Evolutionary conservation across 345 rosid genomes (phyloP).

Genomic region (Corymbia maculata): DNA sequence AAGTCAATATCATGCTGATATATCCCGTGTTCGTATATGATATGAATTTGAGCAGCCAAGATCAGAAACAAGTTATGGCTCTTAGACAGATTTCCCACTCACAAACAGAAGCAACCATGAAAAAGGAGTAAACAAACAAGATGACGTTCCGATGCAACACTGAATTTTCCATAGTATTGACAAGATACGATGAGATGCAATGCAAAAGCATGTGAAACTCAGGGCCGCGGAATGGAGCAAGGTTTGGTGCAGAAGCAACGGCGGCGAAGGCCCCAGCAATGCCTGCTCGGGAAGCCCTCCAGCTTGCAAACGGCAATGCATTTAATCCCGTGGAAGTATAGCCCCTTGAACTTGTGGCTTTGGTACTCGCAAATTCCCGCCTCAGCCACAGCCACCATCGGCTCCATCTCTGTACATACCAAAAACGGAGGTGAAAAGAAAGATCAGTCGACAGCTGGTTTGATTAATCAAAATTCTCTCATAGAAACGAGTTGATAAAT

Average conservation of each 20-base stretch:
- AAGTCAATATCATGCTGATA: not conserved
- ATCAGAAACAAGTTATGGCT: not conserved
- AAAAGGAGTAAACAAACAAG: not conserved
- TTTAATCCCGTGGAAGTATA: conserved; percentile 5
- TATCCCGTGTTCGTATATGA: not conserved
- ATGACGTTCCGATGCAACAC: not conserved
- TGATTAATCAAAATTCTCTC: not conserved
- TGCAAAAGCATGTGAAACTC: not conserved
- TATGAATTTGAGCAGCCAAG: not conserved
- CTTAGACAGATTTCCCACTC: not conserved
- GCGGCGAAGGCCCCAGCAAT: conserved; percentile 24
- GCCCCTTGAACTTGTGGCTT: conserved; percentile 25
- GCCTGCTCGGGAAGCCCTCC: conserved; percentile 19
- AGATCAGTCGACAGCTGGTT: not conserved
- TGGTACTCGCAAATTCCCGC: conserved; percentile 22
- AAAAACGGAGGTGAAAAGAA: not conserved
- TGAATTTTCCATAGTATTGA: not conserved
- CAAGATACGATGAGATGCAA: not conserved
- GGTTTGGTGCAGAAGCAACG: conserved; percentile 28
- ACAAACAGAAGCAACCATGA: not conserved
- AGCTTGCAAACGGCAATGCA: conserved; percentile 21
- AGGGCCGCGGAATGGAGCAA: not conserved
- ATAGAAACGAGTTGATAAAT: not conserved
- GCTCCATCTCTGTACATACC: not conserved
- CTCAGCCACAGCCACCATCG: not conserved